Percentiles rank a stretch among this genome's conserved stretches.
These are phyloP conservation scores for Aleurites moluccanus DNA, from an alignment of 441 rosid genomes.

Conservation along the genomic window DNA sequence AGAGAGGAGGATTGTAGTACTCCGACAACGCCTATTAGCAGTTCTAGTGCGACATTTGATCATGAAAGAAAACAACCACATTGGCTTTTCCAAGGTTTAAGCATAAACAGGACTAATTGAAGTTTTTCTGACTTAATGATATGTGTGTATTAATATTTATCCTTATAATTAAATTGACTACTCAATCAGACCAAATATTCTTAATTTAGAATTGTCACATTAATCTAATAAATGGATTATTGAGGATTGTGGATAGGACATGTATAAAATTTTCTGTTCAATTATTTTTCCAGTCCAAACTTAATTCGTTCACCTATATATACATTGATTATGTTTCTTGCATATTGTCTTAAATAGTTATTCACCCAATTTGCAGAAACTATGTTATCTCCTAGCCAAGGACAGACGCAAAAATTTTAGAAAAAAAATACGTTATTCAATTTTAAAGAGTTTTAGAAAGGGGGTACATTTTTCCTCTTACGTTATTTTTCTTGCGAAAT, in stretches of 20 bases:
- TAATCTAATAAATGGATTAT: constrained; percentile 21
- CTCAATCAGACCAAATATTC: background rate
- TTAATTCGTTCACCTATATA: too few species aligned
- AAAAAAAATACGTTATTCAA: too few species aligned
- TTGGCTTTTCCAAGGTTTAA: constrained; percentile 75
- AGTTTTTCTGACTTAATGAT: background rate
- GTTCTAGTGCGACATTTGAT: constrained; percentile 56
- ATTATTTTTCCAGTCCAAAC: too few species aligned
- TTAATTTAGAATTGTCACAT: constrained; percentile 19
- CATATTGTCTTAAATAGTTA: too few species aligned
- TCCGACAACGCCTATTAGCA: constrained; percentile 52
- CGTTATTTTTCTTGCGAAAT: too few species aligned
- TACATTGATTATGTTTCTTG: too few species aligned
- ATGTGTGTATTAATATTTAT: background rate
- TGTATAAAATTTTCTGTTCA: background rate
- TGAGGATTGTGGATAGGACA: background rate
- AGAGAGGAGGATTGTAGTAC: constrained; percentile 42
- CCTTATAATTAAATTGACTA: constrained; percentile 7
- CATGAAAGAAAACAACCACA: constrained; percentile 62
- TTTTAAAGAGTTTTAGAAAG: too few species aligned
- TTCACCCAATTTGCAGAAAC: too few species aligned
- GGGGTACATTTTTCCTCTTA: too few species aligned
- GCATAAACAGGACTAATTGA: constrained; percentile 48
- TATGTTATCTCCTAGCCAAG: too few species aligned
- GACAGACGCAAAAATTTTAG: too few species aligned